These are phyloP conservation scores for Nemania sp. DNA, from an alignment of 2,329 filamentous ascomycete genomes.

Conservation along the genomic window DNA sequence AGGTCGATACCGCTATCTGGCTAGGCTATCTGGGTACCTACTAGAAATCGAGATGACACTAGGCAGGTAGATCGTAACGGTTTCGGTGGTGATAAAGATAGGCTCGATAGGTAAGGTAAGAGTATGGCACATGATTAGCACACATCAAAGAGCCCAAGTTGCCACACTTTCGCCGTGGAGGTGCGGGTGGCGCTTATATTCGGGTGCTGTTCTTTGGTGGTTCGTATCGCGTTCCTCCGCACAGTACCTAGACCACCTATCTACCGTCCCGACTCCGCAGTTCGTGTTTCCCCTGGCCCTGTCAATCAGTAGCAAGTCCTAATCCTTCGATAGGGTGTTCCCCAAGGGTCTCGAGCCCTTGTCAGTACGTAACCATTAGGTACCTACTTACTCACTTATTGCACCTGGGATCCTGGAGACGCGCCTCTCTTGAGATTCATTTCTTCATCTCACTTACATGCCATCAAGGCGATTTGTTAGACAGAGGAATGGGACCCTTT, in stretches of 20 bases:
- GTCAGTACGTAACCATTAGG: neutral
- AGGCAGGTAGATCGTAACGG: too few species aligned
- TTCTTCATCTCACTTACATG: neutral
- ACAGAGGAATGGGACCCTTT: neutral
- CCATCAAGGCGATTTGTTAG: neutral
- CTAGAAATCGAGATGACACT: too few species aligned
- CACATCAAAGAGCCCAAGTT: neutral
- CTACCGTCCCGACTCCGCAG: neutral
- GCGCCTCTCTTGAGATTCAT: neutral
- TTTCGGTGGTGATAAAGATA: too few species aligned
- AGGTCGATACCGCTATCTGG: too few species aligned
- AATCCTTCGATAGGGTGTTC: too few species aligned
- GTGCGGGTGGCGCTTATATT: slow-evolving; percentile 11
- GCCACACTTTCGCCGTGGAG: neutral
- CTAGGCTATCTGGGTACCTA: neutral
- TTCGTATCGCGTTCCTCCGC: slow-evolving; percentile 13
- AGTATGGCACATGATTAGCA: neutral
- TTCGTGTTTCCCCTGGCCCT: slow-evolving; percentile 9
- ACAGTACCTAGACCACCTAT: too few species aligned
- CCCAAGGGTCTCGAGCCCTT: neutral
- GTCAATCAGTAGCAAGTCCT: too few species aligned
- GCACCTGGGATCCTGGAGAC: neutral
- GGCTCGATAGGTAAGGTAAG: too few species aligned
- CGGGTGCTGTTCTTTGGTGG: neutral
- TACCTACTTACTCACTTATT: neutral